phyloP scores from a whole-genome alignment of 345 rosid species.

The Linum trigynum region DNA sequence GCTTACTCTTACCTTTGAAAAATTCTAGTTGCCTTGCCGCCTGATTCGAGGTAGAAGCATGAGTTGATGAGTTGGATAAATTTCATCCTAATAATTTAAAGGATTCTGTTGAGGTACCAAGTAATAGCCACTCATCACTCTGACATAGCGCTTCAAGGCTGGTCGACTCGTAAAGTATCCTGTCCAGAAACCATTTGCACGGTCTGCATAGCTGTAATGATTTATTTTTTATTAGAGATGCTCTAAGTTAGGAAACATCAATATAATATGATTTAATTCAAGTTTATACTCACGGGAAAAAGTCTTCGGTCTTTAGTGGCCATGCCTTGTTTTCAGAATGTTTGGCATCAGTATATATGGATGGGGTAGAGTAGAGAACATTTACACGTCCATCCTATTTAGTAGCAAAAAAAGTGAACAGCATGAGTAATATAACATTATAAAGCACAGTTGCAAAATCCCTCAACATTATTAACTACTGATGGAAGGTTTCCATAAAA shows the following conservation, averaged over 20 bases:
- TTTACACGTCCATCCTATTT: conserved; percentile 47
- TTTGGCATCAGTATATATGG: conserved; percentile 46
- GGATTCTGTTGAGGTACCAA: conserved; percentile 22
- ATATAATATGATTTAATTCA: not conserved
- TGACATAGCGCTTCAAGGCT: conserved; percentile 36
- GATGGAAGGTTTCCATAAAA: conserved; percentile 1
- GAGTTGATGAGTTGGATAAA: conserved; percentile 7
- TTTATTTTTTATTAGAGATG: conserved; percentile 3
- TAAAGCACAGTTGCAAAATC: not conserved
- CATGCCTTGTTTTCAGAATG: conserved; percentile 35
- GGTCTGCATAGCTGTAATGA: conserved; percentile 39
- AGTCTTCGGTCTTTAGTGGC: conserved; percentile 46
- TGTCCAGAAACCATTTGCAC: conserved; percentile 44
- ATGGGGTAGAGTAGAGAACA: conserved; percentile 49
- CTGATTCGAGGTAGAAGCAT: conserved; percentile 18
- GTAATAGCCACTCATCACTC: conserved; percentile 39
- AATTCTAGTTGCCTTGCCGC: conserved; percentile 47
- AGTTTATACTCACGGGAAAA: conserved; percentile 37
- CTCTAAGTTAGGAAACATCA: not conserved
- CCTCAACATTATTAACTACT: conserved; percentile 4
- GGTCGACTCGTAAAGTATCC: conserved; percentile 51
- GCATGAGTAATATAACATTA: not conserved
- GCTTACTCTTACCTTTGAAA: conserved; percentile 30
- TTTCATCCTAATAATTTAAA: not conserved
- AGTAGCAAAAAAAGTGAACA: not conserved